Evolutionary conservation across 495 filamentous ascomycete genomes (phyloP).

Genomic region (Penicillium lividum): DNA sequence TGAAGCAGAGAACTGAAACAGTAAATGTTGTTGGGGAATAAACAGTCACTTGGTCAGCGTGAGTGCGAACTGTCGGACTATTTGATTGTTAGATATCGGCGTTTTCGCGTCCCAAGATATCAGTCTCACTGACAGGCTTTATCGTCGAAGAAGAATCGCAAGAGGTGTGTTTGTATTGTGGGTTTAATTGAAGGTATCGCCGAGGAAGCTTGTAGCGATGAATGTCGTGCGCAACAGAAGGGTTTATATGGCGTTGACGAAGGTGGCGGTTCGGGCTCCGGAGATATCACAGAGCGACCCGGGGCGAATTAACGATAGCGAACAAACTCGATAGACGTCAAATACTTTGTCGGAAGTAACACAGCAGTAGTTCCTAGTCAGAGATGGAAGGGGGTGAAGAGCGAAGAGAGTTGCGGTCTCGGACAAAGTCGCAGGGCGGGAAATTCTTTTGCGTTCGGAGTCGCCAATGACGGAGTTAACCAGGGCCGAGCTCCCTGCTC

Average conservation of each 20-base stretch:
- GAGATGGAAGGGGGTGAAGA: slow-evolving; percentile 7
- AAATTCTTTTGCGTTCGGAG: slow-evolving; percentile 44
- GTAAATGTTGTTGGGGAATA: background rate
- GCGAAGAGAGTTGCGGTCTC: slow-evolving; percentile 8
- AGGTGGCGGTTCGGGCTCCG: slow-evolving; percentile 17
- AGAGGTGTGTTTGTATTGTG: background rate
- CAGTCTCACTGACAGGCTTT: background rate
- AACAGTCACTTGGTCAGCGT: background rate
- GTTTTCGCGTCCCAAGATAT: background rate
- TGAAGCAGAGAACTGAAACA: slow-evolving; percentile 20
- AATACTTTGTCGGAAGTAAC: background rate
- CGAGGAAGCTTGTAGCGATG: background rate
- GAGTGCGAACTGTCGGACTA: background rate
- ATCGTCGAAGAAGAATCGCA: background rate
- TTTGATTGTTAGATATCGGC: background rate
- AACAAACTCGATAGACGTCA: background rate
- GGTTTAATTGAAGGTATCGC: background rate
- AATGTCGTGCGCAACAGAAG: background rate
- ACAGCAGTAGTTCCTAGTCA: background rate
- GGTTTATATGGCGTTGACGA: background rate
- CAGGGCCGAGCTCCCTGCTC: slow-evolving; percentile 39
- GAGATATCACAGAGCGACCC: slow-evolving; percentile 5
- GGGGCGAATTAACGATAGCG: background rate
- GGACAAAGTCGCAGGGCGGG: slow-evolving; percentile 32
- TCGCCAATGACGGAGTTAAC: slow-evolving; percentile 46